These are phyloP conservation scores for Tetrapisispora namnaoensis DNA, from an alignment of 805 yeast genomes.

Conservation along the genomic window DNA sequence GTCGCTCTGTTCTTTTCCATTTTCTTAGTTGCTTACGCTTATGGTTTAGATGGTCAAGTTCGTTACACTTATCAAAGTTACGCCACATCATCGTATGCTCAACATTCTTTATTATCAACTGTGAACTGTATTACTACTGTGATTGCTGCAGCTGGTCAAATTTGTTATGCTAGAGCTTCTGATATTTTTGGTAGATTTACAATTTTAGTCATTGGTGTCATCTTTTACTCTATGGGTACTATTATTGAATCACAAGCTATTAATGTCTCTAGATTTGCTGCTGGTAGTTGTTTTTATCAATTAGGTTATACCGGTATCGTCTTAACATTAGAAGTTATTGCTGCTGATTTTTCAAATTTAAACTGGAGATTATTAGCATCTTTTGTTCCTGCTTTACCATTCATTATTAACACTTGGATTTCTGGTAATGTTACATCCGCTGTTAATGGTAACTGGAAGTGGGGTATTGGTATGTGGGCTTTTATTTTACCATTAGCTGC, in stretches of 20 bases:
- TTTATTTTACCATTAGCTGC: slow-evolving; percentile 44
- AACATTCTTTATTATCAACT: slow-evolving; percentile 43
- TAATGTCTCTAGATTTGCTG: slow-evolving; percentile 42
- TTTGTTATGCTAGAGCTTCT: slow-evolving; percentile 45
- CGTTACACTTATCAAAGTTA: slow-evolving; percentile 36
- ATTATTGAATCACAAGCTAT: slow-evolving; percentile 45
- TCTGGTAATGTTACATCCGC: slow-evolving; percentile 41
- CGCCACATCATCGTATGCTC: slow-evolving; percentile 42
- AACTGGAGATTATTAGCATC: slow-evolving; percentile 56
- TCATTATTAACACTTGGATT: slow-evolving; percentile 64
- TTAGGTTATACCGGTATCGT: slow-evolving; percentile 52
- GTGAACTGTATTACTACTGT: slow-evolving; percentile 45
- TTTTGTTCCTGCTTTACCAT: slow-evolving; percentile 56
- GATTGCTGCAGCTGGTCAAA: slow-evolving; percentile 50
- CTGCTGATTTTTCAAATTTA: slow-evolving; percentile 53
- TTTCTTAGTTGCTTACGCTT: slow-evolving; percentile 48
- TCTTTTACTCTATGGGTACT: slow-evolving; percentile 46
- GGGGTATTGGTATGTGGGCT: slow-evolving; percentile 56
- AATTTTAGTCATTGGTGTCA: slow-evolving; percentile 34
- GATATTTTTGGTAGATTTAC: slow-evolving; percentile 50
- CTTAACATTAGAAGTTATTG: slow-evolving; percentile 43
- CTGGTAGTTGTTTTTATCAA: slow-evolving; percentile 40
- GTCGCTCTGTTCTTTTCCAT: slow-evolving; percentile 37
- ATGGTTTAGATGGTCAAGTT: slow-evolving; percentile 46
- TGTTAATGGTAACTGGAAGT: slow-evolving; percentile 35